Base-by-base conservation (phyloP, 306 rosid species). In the Dryas alaskensis region DNA sequence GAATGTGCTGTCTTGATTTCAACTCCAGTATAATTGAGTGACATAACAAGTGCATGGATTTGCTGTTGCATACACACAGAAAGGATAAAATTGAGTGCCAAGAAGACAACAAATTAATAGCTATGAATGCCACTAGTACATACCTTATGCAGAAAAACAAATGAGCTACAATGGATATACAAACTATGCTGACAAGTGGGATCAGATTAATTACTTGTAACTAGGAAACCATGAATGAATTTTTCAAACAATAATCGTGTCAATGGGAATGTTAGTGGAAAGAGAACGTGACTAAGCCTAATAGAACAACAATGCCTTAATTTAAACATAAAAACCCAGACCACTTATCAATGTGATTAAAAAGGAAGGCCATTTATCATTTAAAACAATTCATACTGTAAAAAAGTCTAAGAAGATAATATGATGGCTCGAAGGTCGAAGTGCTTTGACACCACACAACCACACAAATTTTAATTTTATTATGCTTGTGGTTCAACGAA, bases 1-100 rank as follows among this genome's bases (percentile, higher is more conserved):
- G 97, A 86, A 55, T 91, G 88, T 6, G 82, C 92, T 3, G 97
- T 87, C 89, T 87, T 88, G 82, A 94, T 89, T 88, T 94, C 98
- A 82, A 89, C 81, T 80, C 93, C 98, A 66, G 90, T 80, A 78
- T 81, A 90, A 69, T 74, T 80, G 27, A 94, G 89, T 27, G 98
- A 89, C 98, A 94, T 94, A 65, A 94, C 85, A 76, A 94, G 82
- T 27, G 89, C 51, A 76, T 91, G 96, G 84, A 94, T 94, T 91
- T 94, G 98, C 98, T 94, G 97, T 72, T 78, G 73, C 19, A 70
- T 51, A 65, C 75, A 78, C 47, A 80, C 17, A 57, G 75, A 79
- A 67, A 72, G 44, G 44, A 64, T 27, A 39, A 57, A 8, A 27
- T 31, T 27, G 57, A 66, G 51, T 25, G 14, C 60, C 65, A 68